phyloP scores from a whole-genome alignment of 352 stramenopile genomes.

The Aphanomyces stellatus region DNA sequence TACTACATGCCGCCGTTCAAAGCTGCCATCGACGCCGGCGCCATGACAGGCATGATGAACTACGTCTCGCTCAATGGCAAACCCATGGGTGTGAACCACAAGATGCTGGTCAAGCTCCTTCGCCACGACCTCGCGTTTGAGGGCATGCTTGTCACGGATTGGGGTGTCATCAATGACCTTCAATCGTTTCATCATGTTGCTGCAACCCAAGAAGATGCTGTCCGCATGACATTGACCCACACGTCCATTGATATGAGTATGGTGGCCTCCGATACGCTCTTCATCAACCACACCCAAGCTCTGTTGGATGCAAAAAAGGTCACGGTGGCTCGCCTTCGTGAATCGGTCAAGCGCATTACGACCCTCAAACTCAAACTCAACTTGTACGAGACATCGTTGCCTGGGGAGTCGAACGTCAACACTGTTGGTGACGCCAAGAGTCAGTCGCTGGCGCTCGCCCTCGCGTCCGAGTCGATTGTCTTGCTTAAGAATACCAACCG shows the following conservation, averaged over 20 bases:
- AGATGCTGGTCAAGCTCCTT: conserved; percentile 74
- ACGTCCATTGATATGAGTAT: conserved; percentile 90
- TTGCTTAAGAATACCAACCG: conserved; percentile 60
- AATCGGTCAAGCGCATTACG: conserved; percentile 53
- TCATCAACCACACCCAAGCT: conserved; percentile 41
- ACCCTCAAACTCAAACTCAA: conserved; percentile 58
- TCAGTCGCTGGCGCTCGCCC: conserved; percentile 39
- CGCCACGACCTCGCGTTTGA: conserved; percentile 80
- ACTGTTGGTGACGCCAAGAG: conserved; percentile 45
- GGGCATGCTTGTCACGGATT: conserved; percentile 88
- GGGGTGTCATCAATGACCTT: conserved; percentile 88
- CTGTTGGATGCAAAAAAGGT: conserved; percentile 24
- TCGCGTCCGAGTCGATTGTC: conserved; percentile 68
- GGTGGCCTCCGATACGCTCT: conserved; percentile 49
- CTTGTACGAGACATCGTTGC: conserved; percentile 57
- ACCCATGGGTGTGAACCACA: conserved; percentile 41
- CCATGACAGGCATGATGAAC: conserved; percentile 22
- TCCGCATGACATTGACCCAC: conserved; percentile 57
- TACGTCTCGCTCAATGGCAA: conserved; percentile 36
- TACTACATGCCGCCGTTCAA: conserved; percentile 24
- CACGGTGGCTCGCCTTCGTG: conserved; percentile 31
- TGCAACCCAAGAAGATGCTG: conserved; percentile 37
- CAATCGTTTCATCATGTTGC: conserved; percentile 46
- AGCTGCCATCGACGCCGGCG: conserved; percentile 23
- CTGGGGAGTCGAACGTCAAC: conserved; percentile 30